Evolutionary conservation across 352 stramenopile species (phyloP), one percentile per base, ranked within the genome.

Genomic region (Blastocystis sp.): DNA sequence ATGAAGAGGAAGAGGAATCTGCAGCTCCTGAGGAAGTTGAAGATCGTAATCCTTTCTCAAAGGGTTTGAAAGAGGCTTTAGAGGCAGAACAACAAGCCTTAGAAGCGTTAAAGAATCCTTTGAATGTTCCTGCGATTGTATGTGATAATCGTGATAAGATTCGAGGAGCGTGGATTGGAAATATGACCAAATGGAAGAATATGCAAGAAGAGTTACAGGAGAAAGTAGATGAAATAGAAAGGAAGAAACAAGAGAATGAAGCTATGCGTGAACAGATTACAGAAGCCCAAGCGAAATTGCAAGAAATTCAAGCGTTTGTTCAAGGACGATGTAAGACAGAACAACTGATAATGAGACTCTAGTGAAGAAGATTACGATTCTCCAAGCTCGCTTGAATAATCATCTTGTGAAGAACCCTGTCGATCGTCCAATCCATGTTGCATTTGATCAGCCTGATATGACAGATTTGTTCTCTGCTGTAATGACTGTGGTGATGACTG

Each of bases 71-170:
- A 27, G 63, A 74, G 63, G 51, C 46, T 6, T 21, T 42, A 1
- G 71, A 32, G 27, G 14, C 14, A 56, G 71, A 83, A 49, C 42
- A 43, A 19, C 24, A 83, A 32, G 54, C n/a, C 0, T 49, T 83
- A 35, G 51, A 65, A 21, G 71, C 71, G 6, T 42, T 83, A n/a
- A 83, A 83, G 46, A 49, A 83, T 39, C 42, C 71, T 27, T 51
- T 27, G n/a, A 66, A 65, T 11, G 71, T 83, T n/a, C 71, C 71
- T 11, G 71, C 71, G 6, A 59, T 83, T 19, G 49, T 83, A 1
- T 83, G 46, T n/a, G 71, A 83, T 29, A 83, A 83, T 32, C 71
- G 71, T 32, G 71, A 83, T 19, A 83, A 83, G 24, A 51, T 83
- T 0, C 11, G 12, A 21, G 5, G 21, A 1, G n/a, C 39, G 27